phyloP scores from a whole-genome alignment of 164 flowering plant genomes.

The Dillenia turbinata region DNA sequence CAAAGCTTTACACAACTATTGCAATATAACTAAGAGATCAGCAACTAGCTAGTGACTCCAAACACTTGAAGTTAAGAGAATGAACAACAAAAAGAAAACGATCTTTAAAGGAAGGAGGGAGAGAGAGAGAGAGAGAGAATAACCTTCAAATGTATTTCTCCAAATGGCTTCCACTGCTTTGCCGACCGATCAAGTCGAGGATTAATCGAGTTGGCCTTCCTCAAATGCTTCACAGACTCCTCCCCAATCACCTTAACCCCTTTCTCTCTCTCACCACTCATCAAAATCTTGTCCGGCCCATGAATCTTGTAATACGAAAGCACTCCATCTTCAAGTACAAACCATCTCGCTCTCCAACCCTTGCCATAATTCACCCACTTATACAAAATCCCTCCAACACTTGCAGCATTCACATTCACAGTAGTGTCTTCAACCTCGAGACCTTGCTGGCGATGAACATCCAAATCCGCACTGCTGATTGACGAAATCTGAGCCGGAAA shows the following conservation, averaged over 20 bases:
- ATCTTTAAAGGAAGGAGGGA: not conserved
- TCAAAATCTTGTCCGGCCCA: slow-evolving; percentile 79
- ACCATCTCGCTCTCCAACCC: slow-evolving; percentile 86
- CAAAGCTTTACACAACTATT: too few species aligned
- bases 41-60: too few species aligned
- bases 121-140: slow-evolving; percentile 1
- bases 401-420: slow-evolving; percentile 16
- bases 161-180: slow-evolving; percentile 76
- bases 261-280: slow-evolving; percentile 47
- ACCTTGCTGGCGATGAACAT: slow-evolving; percentile 9
- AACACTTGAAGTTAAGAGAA: not conserved
- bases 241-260: slow-evolving; percentile 71
- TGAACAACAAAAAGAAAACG: not conserved
- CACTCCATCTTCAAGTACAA: slow-evolving; percentile 82
- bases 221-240: slow-evolving; percentile 62
- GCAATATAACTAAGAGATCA: too few species aligned
- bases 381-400: slow-evolving; percentile 34
- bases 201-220: slow-evolving; percentile 26
- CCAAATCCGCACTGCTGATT: slow-evolving; percentile 24
- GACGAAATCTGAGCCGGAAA: slow-evolving; percentile 47
- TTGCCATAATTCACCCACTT: slow-evolving; percentile 98
- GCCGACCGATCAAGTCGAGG: slow-evolving; percentile 21
- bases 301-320: slow-evolving; percentile 90
- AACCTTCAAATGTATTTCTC: slow-evolving; percentile 97
- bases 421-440: slow-evolving; percentile 19